A percentile compares a stretch with the other conserved stretches of the same genome.
Conservation (phyloP, 2,329 filamentous ascomycete genomes). For the Aspergillus ochraceus region DNA sequence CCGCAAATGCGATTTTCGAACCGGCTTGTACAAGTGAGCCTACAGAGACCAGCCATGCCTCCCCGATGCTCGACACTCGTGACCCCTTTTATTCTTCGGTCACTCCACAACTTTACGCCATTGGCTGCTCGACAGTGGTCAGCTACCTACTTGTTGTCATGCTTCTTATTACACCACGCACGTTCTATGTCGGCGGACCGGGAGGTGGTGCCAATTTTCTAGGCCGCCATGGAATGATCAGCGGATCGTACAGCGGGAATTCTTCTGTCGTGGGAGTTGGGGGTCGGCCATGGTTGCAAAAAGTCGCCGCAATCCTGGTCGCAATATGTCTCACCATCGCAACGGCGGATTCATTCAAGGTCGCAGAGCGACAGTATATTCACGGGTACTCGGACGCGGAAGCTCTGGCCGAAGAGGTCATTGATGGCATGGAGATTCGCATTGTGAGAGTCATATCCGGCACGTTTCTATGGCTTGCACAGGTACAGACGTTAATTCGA, state of each 20-base stretch:
- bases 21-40: slow-evolving; percentile 49
- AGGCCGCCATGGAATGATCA: slow-evolving; percentile 79
- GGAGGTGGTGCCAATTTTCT: slow-evolving; percentile 69
- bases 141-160: slow-evolving; percentile 92
- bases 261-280: slow-evolving; percentile 79
- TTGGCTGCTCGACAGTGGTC: slow-evolving; percentile 86
- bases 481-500: slow-evolving; percentile 93
- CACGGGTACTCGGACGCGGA: slow-evolving; percentile 77
- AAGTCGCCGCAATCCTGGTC: slow-evolving; percentile 63
- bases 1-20: slow-evolving; percentile 50
- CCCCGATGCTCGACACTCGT: slow-evolving; percentile 64
- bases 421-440: slow-evolving; percentile 82
- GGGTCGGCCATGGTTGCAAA: slow-evolving; percentile 90
- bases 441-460: slow-evolving; percentile 91
- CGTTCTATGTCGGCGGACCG: slow-evolving; percentile 79
- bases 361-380: slow-evolving; percentile 78
- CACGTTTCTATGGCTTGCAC: slow-evolving; percentile 94
- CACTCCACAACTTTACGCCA: slow-evolving; percentile 88
- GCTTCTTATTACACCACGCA: slow-evolving; percentile 90
- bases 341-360: slow-evolving; percentile 84
- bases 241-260: slow-evolving; percentile 66
- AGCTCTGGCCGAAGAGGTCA: slow-evolving; percentile 73
- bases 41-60: slow-evolving; percentile 35
- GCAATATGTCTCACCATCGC: slow-evolving; percentile 89
- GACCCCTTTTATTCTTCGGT: slow-evolving; percentile 94